Conservation (phyloP, 305 asterid species). For the Rubia occidens region DNA sequence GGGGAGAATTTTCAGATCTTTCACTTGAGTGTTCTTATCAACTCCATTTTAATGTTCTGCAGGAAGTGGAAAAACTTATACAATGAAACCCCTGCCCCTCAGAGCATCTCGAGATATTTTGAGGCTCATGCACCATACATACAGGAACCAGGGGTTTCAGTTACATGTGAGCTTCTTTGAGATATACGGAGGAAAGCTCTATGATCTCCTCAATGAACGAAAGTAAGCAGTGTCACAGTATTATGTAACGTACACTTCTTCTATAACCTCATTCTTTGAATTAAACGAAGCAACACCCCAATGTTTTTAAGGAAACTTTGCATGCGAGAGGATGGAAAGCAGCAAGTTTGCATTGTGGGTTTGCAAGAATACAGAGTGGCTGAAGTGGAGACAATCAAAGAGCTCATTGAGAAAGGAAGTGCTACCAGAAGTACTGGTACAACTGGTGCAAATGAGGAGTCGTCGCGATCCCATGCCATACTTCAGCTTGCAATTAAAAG, state of each 20-base stretch:
- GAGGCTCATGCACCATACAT: slow-evolving; percentile 89
- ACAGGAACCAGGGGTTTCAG: slow-evolving; percentile 91
- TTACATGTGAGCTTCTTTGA: slow-evolving; percentile 91
- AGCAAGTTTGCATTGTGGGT: slow-evolving; percentile 97
- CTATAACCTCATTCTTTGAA: slow-evolving; percentile 13
- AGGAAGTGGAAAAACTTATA: slow-evolving; percentile 99
- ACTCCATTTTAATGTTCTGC: slow-evolving; percentile 12
- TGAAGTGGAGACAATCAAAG: slow-evolving; percentile 86
- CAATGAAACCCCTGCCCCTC: slow-evolving; percentile 96
- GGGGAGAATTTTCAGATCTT: neutral
- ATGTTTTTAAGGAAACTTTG: slow-evolving; percentile 70
- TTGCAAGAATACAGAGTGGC: slow-evolving; percentile 89
- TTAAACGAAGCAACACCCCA: slow-evolving; percentile 10
- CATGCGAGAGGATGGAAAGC: slow-evolving; percentile 99
- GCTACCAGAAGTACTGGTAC: slow-evolving; percentile 92
- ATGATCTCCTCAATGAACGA: slow-evolving; percentile 81
- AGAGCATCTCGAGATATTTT: slow-evolving; percentile 85
- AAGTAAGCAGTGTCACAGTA: slow-evolving; percentile 45
- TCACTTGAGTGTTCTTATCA: neutral
- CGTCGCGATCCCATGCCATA: slow-evolving; percentile 97
- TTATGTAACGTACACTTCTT: slow-evolving; percentile 4
- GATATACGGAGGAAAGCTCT: slow-evolving; percentile 96
- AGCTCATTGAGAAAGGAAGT: slow-evolving; percentile 91
- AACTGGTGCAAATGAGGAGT: slow-evolving; percentile 98
- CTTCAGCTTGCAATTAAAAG: slow-evolving; percentile 89